Percentiles rank a stretch among this genome's conserved stretches.
Evolutionary conservation across 2,329 filamentous ascomycete genomes (phyloP).

Genomic region (Neospermospora avenae): DNA sequence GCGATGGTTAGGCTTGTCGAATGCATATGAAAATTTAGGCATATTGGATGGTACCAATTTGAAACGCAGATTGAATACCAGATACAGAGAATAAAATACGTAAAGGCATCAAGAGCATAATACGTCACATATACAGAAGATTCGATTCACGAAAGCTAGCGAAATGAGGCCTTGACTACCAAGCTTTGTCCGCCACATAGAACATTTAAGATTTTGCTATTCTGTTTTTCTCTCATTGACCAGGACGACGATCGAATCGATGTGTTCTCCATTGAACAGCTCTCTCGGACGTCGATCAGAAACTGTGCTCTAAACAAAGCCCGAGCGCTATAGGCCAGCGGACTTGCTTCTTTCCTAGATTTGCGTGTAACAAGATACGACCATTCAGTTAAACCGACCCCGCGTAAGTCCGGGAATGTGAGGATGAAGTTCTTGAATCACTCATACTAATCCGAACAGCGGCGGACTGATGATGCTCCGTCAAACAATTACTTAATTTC

Average conservation of each 20-base stretch:
- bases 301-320: not conserved
- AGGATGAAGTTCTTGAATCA: not conserved
- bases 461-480: not conserved
- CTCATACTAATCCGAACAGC: not conserved
- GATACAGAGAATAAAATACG: too few species aligned
- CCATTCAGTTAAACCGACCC: not conserved
- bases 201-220: not conserved
- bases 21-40: slow-evolving; percentile 18
- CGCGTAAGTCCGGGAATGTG: not conserved
- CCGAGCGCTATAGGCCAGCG: not conserved
- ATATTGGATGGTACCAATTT: slow-evolving; percentile 1
- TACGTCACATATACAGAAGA: too few species aligned
- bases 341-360: not conserved
- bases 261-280: not conserved
- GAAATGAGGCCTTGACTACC: not conserved
- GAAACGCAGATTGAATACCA: not conserved
- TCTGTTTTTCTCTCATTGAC: too few species aligned
- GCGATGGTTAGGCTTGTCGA: slow-evolving; percentile 10
- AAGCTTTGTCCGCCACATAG: not conserved
- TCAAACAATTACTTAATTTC: not conserved
- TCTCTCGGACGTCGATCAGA: not conserved
- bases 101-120: too few species aligned
- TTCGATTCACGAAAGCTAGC: not conserved
- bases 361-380: not conserved
- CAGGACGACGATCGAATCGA: not conserved